These are phyloP conservation scores for Oryza australiensis DNA, from an alignment of 176 grass and related monocot genomes.

Conservation along the genomic window DNA sequence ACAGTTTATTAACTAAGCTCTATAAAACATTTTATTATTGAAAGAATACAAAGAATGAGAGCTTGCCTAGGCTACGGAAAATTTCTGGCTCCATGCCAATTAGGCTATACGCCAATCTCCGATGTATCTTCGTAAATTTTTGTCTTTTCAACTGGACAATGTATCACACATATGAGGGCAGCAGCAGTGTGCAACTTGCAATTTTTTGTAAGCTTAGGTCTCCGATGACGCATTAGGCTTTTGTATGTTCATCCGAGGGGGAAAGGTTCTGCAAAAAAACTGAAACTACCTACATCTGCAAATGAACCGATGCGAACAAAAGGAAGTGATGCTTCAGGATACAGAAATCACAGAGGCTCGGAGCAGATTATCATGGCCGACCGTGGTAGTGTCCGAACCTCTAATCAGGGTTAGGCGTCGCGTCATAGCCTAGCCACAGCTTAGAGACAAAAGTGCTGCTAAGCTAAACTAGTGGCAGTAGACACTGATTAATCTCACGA, in stretches of 20 bases:
- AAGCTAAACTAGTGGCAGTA: conserved; percentile 9
- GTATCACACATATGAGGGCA: not conserved
- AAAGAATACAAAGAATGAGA: too few relatives aligned
- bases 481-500: conserved; percentile 27
- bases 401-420: conserved; percentile 35
- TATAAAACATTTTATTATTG: too few relatives aligned
- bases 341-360: not conserved
- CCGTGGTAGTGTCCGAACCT: not conserved
- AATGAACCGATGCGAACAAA: not conserved
- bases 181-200: not conserved
- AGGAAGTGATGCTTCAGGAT: not conserved
- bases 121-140: not conserved
- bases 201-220: not conserved
- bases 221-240: not conserved
- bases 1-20: too few relatives aligned
- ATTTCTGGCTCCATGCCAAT: not conserved
- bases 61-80: not conserved
- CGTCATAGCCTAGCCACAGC: conserved; percentile 13
- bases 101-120: too few relatives aligned
- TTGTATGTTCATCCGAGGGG: not conserved
- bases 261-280: not conserved
- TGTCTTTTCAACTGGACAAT: not conserved
- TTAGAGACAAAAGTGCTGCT: conserved; percentile 28
- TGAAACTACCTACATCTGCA: not conserved
- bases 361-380: conserved; percentile 30